These are phyloP conservation scores for Tricholoma sp. DNA, from an alignment of 768 basidiomycete genomes.

Conservation along the genomic window DNA sequence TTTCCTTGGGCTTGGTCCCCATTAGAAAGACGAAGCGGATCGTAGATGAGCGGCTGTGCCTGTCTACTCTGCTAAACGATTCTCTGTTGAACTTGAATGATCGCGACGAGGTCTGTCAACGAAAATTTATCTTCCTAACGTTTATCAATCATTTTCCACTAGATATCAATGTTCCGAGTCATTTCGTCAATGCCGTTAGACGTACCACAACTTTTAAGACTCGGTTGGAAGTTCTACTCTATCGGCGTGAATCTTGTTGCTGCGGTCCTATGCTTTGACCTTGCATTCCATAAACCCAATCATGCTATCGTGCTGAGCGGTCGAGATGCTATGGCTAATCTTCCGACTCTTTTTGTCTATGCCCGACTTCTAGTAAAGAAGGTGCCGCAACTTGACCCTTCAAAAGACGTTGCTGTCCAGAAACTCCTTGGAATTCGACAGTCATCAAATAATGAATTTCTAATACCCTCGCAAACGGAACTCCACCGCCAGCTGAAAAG, in stretches of 20 bases:
- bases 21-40: slow-evolving; percentile 6
- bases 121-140: neutral
- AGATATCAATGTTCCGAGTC: slow-evolving; percentile 13
- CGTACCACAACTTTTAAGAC: slow-evolving; percentile 19
- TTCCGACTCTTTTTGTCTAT: neutral
- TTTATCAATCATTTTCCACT: neutral
- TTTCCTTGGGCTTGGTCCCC: slow-evolving; percentile 33
- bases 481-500: neutral
- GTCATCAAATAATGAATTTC: neutral
- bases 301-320: slow-evolving; percentile 19
- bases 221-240: slow-evolving; percentile 27
- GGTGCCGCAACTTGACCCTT: neutral
- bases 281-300: slow-evolving; percentile 28
- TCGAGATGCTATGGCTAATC: neutral
- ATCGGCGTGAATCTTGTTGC: slow-evolving; percentile 22
- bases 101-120: neutral
- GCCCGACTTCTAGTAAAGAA: neutral
- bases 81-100: slow-evolving; percentile 4
- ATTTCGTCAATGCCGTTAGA: slow-evolving; percentile 11
- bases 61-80: slow-evolving; percentile 15
- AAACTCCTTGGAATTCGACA: neutral
- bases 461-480: neutral
- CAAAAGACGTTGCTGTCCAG: neutral
- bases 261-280: slow-evolving; percentile 40
- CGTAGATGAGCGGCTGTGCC: slow-evolving; percentile 17